A percentile compares a stretch with the other conserved stretches of the same genome.
Conservation (phyloP, 805 yeast species). For the Yamadazyma philogaea region DNA sequence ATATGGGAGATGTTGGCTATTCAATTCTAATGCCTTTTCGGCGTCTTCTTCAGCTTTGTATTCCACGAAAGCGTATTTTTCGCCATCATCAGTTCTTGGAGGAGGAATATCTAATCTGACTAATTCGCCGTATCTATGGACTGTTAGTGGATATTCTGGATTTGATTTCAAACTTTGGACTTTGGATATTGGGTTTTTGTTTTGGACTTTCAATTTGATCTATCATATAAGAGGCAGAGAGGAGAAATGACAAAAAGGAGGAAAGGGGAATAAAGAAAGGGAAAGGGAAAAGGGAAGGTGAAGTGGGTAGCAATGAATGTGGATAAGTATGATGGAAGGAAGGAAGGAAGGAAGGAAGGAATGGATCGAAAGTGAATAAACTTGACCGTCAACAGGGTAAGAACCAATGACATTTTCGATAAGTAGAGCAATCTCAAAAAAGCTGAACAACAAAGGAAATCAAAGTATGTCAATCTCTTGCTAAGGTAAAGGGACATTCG, state of each 20-base stretch:
- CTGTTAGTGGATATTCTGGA: constrained; percentile 8
- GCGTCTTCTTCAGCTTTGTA: constrained; percentile 51
- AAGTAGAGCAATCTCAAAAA: neutral
- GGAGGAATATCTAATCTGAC: constrained; percentile 62
- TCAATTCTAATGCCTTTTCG: constrained; percentile 49
- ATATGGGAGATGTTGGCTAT: constrained; percentile 44
- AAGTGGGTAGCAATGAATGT: neutral
- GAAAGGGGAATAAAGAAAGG: constrained; percentile 4
- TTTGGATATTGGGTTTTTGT: neutral
- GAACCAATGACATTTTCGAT: neutral
- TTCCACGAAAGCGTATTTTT: constrained; percentile 64
- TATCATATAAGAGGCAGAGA: constrained; percentile 5
- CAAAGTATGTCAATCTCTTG: neutral
- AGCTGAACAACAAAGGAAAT: neutral
- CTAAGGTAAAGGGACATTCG: neutral
- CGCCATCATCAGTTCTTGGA: constrained; percentile 55
- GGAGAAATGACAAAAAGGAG: constrained; percentile 3
- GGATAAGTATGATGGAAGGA: neutral
- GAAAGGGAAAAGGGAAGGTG: constrained; percentile 4
- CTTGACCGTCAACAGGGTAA: neutral
- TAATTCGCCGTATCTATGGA: constrained; percentile 50
- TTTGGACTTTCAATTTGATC: constrained; percentile 1
- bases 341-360: neutral
- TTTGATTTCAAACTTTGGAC: neutral
- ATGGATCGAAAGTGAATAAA: neutral